Conservation (phyloP, 2,329 filamentous ascomycete species). For the Monosporascus sp. region DNA sequence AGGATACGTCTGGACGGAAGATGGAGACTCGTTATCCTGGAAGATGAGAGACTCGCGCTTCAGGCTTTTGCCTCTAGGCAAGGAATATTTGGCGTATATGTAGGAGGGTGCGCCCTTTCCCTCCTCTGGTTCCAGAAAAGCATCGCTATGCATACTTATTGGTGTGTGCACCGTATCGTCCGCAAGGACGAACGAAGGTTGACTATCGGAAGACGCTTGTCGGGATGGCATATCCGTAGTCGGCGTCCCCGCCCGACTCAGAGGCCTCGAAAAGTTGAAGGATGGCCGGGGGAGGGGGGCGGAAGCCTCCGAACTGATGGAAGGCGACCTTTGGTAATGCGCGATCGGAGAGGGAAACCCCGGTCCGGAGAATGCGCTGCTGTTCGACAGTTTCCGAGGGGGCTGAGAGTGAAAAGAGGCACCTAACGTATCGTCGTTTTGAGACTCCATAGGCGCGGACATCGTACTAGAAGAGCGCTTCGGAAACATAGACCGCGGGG, state of each 20-base stretch:
- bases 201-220: conserved; percentile 63
- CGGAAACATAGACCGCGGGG: conserved; percentile 45
- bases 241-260: conserved; percentile 68
- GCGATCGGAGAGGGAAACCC: conserved; percentile 53
- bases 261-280: conserved; percentile 90
- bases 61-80: conserved; percentile 77
- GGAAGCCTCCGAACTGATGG: conserved; percentile 77
- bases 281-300: conserved; percentile 63
- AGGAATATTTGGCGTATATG: conserved; percentile 76
- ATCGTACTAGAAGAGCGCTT: conserved; percentile 56
- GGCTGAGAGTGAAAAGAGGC: conserved; percentile 58
- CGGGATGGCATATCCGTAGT: conserved; percentile 53
- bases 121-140: conserved; percentile 54
- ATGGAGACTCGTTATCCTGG: conserved; percentile 44
- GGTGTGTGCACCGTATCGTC: conserved; percentile 66
- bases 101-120: conserved; percentile 62
- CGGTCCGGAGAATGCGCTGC: conserved; percentile 40
- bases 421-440: conserved; percentile 64
- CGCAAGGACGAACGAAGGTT: conserved; percentile 56
- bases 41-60: conserved; percentile 63
- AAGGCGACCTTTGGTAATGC: conserved; percentile 72
- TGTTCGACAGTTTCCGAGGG: conserved; percentile 75
- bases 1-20: conserved; percentile 42
- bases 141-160: conserved; percentile 67
- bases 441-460: conserved; percentile 59